Evolutionary conservation across 345 rosid genomes (phyloP).

Genomic region (Citropsis articulata): DNA sequence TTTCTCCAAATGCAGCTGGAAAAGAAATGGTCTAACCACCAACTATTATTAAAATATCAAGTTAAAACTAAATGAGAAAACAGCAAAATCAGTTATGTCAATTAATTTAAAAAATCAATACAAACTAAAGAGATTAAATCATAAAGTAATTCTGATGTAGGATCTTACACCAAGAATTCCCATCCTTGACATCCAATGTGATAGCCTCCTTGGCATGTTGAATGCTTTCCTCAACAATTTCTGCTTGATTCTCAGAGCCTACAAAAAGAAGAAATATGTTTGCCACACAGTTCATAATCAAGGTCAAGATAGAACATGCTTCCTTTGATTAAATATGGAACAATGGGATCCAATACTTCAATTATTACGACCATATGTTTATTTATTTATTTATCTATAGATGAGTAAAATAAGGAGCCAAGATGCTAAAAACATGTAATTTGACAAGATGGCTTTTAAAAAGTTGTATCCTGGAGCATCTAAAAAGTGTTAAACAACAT

Average conservation of each 20-base stretch:
- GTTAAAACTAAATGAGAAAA: not conserved
- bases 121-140: not conserved
- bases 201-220: slow-evolving; percentile 73
- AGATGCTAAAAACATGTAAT: not conserved
- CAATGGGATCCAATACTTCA: not conserved
- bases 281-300: slow-evolving; percentile 6
- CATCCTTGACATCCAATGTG: slow-evolving; percentile 72
- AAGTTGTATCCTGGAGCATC: not conserved
- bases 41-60: not conserved
- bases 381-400: not conserved
- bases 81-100: not conserved
- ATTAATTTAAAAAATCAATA: not conserved
- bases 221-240: slow-evolving; percentile 62
- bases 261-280: slow-evolving; percentile 6
- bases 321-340: not conserved
- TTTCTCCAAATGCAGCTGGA: not conserved
- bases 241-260: slow-evolving; percentile 56
- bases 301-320: not conserved
- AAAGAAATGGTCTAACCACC: slow-evolving; percentile 1
- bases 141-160: not conserved
- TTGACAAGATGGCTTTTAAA: not conserved
- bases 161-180: slow-evolving; percentile 74
- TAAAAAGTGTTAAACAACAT: not conserved
- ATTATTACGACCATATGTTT: not conserved
- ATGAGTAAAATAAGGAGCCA: not conserved